Percentiles rank a stretch among this genome's conserved stretches.
Evolutionary conservation across 2,329 filamentous ascomycete species (phyloP).

Genomic region (Trichoderma afroharzianum): DNA sequence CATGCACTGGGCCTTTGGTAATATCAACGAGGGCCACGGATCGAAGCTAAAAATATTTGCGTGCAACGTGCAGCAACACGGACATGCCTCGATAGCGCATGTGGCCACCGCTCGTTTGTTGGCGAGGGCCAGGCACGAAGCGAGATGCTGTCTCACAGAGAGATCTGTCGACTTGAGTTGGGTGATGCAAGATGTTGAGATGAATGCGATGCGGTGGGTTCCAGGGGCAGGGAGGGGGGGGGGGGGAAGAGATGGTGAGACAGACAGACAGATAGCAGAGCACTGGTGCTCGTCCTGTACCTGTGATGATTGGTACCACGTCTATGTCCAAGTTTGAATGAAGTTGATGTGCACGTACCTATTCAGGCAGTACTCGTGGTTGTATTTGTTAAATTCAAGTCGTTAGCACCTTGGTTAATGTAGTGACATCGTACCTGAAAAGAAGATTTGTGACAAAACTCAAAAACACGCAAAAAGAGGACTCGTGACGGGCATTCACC

Average conservation of each 20-base stretch:
- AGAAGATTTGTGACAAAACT: constrained; percentile 9
- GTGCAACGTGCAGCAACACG: neutral
- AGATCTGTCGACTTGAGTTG: constrained; percentile 11
- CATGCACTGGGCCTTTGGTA: constrained; percentile 3
- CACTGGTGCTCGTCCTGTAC: neutral
- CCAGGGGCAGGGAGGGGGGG: too few species aligned
- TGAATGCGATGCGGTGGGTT: neutral
- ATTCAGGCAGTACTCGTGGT: neutral
- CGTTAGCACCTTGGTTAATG: neutral
- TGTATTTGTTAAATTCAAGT: neutral
- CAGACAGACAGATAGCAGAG: too few species aligned
- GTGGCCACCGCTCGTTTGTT: constrained; percentile 9
- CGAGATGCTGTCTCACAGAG: constrained; percentile 15
- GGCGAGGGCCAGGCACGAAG: constrained; percentile 12
- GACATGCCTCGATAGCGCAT: neutral
- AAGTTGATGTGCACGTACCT: neutral
- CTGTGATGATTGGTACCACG: constrained; percentile 16
- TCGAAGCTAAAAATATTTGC: constrained; percentile 2
- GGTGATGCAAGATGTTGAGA: constrained; percentile 3
- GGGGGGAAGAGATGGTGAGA: neutral
- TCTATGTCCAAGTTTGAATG: neutral
- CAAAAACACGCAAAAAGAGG: constrained; percentile 5
- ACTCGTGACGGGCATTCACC: neutral
- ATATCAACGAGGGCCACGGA: neutral
- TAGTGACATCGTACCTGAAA: neutral